Evolutionary conservation across 2,329 filamentous ascomycete species (phyloP).

Genomic region (Colletotrichum higginsianum): DNA sequence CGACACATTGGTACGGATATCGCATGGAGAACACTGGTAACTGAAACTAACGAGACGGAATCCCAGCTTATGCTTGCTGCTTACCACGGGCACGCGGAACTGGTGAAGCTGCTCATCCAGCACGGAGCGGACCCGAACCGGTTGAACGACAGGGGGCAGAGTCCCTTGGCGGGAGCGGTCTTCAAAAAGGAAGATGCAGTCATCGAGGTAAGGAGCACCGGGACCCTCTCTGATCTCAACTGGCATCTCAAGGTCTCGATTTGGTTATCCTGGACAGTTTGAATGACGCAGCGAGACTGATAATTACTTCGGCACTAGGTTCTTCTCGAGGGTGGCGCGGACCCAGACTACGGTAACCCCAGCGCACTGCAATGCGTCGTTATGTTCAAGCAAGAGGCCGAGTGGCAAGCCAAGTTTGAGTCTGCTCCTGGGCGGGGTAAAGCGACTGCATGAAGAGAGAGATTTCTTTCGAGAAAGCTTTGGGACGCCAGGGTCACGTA

Average conservation of each 20-base stretch:
- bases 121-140: constrained; percentile 77
- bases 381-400: constrained; percentile 68
- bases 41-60: not conserved
- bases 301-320: constrained; percentile 49
- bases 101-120: constrained; percentile 72
- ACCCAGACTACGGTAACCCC: constrained; percentile 67
- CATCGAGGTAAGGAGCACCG: constrained; percentile 62
- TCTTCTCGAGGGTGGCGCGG: constrained; percentile 67
- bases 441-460: constrained; percentile 43
- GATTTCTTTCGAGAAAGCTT: too few species aligned
- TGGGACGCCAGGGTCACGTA: not conserved
- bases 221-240: not conserved
- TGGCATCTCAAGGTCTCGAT: not conserved
- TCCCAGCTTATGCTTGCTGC: constrained; percentile 78
- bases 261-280: not conserved
- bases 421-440: constrained; percentile 64
- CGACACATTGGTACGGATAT: constrained; percentile 72
- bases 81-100: constrained; percentile 76
- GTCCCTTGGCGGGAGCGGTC: constrained; percentile 78
- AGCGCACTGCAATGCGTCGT: constrained; percentile 64
- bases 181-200: constrained; percentile 80
- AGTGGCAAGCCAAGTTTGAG: constrained; percentile 66
- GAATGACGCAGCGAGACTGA: not conserved
- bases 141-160: constrained; percentile 78
- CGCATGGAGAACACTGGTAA: not conserved